These are phyloP conservation scores for Antrodiella citrinella DNA, from an alignment of 768 basidiomycete genomes.

Conservation along the genomic window DNA sequence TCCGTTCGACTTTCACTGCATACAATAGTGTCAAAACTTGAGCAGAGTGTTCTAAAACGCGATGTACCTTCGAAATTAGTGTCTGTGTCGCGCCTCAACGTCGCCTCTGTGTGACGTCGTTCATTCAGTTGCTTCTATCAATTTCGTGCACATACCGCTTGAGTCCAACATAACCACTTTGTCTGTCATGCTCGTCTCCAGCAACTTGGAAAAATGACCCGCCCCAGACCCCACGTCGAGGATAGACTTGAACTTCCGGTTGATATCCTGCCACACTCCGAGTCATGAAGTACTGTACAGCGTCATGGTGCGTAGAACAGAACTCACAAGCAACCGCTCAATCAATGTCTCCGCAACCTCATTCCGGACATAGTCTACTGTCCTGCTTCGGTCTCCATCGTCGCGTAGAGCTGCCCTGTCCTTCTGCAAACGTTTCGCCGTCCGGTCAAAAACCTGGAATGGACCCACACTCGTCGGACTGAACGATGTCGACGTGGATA, in stretches of 20 bases:
- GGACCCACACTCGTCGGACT: conserved; percentile 45
- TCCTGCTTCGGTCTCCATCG: conserved; percentile 52
- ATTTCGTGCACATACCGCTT: conserved; percentile 54
- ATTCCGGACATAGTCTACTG: conserved; percentile 86
- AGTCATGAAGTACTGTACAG: too few relatives aligned
- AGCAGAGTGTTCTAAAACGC: conserved; percentile 1
- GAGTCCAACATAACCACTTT: conserved; percentile 83
- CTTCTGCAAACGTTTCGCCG: conserved; percentile 67
- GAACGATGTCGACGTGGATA: conserved; percentile 36
- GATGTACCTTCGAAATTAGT: conserved; percentile 76
- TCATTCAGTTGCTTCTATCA: too few relatives aligned
- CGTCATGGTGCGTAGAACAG: too few relatives aligned
- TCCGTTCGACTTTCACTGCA: conserved; percentile 69
- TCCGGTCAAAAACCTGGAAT: conserved; percentile 83
- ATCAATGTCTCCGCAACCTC: conserved; percentile 88
- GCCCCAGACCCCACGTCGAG: conserved; percentile 88
- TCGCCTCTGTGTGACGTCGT: conserved; percentile 50
- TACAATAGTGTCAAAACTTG: not conserved
- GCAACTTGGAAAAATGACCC: conserved; percentile 82
- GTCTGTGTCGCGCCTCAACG: conserved; percentile 70
- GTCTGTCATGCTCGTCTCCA: conserved; percentile 58
- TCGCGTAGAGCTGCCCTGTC: conserved; percentile 60
- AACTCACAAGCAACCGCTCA: conserved; percentile 75
- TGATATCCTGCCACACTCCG: conserved; percentile 91
- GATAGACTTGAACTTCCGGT: conserved; percentile 68